Base-by-base conservation (phyloP, 805 yeast genomes). In the Saccharomycopsis lassenensis region DNA sequence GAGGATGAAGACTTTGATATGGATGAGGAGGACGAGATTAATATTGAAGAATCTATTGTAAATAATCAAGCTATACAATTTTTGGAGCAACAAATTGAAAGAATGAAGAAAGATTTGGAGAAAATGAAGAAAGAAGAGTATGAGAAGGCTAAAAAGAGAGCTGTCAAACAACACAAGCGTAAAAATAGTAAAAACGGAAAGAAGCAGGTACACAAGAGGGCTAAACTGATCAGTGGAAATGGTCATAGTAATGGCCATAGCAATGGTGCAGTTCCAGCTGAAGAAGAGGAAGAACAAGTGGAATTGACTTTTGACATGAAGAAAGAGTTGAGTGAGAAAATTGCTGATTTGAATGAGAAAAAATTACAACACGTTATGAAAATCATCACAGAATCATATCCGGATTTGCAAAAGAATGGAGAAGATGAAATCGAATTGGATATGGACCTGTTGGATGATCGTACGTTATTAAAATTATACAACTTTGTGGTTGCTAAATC, bases 351-450 rank as follows among this genome's bases (percentile, higher is more conserved):
- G 45, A 71, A 85, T 29, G 93, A 86, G 46, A 74, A 78, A 57
- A 84, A 83, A 61, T 63, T 89, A 49, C 82, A 78, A 48, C 79
- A 81, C 41, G 94, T 86, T 23, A 69, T 89, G 44, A 74, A 80
- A 35, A 85, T 91, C 44, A 85, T 91, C 47, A 80, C 80, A 52
- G 91, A 82, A 55, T 67, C 77, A 35, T 65, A 77, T 69, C 46
- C 46, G 7, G 81, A 72, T 43, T 65, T 70, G 48, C 68, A 56
- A 49, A 63, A 52, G 47, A 58, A 54, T 48, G 70, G 67, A 41
- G 89, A 85, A 49, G 97, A 89, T 40, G 97, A 91, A 62, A 91
- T 91, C 43, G 98, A 91, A 63, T 69, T 91, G 42, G 98, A 91
- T 58, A 81, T 91, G 77, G 96, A 91, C 55, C 80, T 80, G 58